Base-by-base conservation (phyloP, 768 basidiomycete genomes). In the Tremella fuciformis region DNA sequence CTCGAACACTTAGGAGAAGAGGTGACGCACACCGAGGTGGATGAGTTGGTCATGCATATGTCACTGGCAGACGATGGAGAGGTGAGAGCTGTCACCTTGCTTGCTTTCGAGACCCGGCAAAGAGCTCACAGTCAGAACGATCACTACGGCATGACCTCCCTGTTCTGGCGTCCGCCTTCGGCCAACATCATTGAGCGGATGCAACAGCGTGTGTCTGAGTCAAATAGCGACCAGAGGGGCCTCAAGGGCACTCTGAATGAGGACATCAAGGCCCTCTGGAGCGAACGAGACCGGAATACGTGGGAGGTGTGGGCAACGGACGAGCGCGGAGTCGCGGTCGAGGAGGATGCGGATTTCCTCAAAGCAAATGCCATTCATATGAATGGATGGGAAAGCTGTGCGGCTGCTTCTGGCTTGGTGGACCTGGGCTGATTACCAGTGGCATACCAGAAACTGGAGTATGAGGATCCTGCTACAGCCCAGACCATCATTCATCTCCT, bases 41-140 rank as follows among this genome's bases (percentile, higher is more conserved):
- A 63, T 47, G 62, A 63, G 37, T 37, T 63, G 13, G 46, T 63
- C 47, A 58, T 63, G 62, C 62, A 63, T 38, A 63, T 64, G 62
- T 55, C 56, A 16, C 25, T 64, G 18, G 62, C 62, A 7, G 62
- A 64, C 18, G 59, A 64, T 19, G 58, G 62, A 13, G 50, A 60
- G 54, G 62, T 64, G 48, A 21, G 55, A 34, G 4, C 29, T 4
- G 21, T 8, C 8, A 24, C n/a, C 49, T 3, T 50, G 8, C 4
- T 7, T n/a, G 3, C 21, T 7, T 22, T 50, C 26, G 22, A 22
- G 13, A 49, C 21, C 13, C 21, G 11, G 11, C 47, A 49, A 22
- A 22, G 22, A 46, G 42, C 42, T 46, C 6, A 46, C 22, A 18
- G 3, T 3, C 22, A 65, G 63, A 65, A 60, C 46, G 59, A 55